A percentile compares a stretch with the other conserved stretches of the same genome.
Evolutionary conservation across 1,139 yeast species (phyloP).

Genomic region (Suhomyces terraborum): DNA sequence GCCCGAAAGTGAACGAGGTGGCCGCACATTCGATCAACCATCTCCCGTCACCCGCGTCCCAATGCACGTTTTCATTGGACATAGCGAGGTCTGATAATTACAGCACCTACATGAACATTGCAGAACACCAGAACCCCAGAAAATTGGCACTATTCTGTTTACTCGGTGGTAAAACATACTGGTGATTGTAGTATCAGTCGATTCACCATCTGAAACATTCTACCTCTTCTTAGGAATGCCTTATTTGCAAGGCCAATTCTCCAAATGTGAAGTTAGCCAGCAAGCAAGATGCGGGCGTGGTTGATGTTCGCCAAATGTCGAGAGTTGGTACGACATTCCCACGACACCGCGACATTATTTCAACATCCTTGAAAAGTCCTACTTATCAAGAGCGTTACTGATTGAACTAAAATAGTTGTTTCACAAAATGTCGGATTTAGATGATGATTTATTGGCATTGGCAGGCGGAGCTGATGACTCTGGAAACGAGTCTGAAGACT

Average conservation of each 20-base stretch:
- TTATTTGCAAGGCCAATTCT: too few relatives aligned
- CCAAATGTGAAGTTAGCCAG: too few relatives aligned
- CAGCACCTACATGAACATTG: slow-evolving; percentile 9
- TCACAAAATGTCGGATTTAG: slow-evolving; percentile 58
- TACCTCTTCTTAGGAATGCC: too few relatives aligned
- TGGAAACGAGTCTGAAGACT: slow-evolving; percentile 33
- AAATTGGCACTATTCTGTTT: too few relatives aligned
- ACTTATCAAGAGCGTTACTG: slow-evolving; percentile 1
- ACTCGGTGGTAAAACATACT: too few relatives aligned
- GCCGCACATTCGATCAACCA: neutral
- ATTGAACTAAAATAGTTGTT: neutral
- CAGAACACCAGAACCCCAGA: slow-evolving; percentile 8
- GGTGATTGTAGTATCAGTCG: too few relatives aligned
- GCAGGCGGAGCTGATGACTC: slow-evolving; percentile 68
- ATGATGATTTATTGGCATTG: slow-evolving; percentile 86
- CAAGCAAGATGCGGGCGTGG: too few relatives aligned
- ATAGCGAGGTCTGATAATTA: slow-evolving; percentile 14
- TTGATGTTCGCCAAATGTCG: neutral
- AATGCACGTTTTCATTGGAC: slow-evolving; percentile 13
- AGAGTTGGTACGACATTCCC: neutral
- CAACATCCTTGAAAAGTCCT: slow-evolving; percentile 11
- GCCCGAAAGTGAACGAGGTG: neutral
- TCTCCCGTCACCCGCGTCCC: slow-evolving; percentile 9
- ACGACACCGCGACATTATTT: slow-evolving; percentile 8
- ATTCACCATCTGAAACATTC: too few relatives aligned